Base-by-base conservation (phyloP, 2,329 filamentous ascomycete genomes). In the Elsinoe necatrix region DNA sequence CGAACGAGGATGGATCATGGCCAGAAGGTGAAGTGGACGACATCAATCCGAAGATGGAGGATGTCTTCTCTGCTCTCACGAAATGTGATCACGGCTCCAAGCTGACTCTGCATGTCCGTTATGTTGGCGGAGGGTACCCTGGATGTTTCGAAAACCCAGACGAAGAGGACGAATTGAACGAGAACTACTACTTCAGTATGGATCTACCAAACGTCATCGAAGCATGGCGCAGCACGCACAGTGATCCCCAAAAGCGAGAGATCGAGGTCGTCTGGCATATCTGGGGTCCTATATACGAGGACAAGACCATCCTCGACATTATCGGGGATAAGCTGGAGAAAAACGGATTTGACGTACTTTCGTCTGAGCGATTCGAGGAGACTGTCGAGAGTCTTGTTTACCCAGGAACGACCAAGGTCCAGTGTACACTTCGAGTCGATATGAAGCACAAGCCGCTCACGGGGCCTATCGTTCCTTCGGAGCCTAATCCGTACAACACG, bases 161-260 rank as follows among this genome's bases (percentile, higher is more conserved):
- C 6, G 14, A 37, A 16, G 35, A 42, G 14, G 25, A 47, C n/a
- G 23, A 42, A 23, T 6, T 25, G 9, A 34, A 47, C 41, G 42
- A 45, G n/a, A 21, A 31, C 25, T 29, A 47, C 16, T 47, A 48
- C 25, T 56, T 45, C 35, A 47, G 39, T 25, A 48, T 48, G 39
- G 54, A 56, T 29, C 25, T 56, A n/a, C 54, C 54, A 6, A 56
- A 56, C 21, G 16, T 48, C 23, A 34, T 55, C 23, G 54, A 56
- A 18, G 54, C 54, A 35, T 56, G 54, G 54, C 54, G 54, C 8
- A 16, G 11, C 39, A 45, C 29, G 16, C 29, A 56, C 14, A 45
- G 54, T 20, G 11, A 37, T 25, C 45, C 45, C 7, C 7, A 50
- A 9, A 52, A 52, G 20, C 29, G 31, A n/a, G 29, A 52, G 12